These are phyloP conservation scores for Fusarium keratoplasticum DNA, from an alignment of 2,329 filamentous ascomycete species.

Conservation along the genomic window DNA sequence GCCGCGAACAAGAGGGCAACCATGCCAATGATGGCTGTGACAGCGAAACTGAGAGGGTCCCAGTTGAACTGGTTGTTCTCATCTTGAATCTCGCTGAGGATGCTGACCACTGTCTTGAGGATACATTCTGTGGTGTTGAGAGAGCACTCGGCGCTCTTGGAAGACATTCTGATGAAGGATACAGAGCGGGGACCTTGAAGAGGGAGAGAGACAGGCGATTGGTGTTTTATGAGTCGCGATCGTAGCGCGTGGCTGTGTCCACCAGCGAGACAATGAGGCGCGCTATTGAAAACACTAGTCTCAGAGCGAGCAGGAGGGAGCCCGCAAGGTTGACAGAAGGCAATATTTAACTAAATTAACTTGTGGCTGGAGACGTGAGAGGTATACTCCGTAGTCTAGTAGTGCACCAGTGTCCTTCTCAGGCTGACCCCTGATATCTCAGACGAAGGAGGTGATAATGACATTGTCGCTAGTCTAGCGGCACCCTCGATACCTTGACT, in stretches of 20 bases:
- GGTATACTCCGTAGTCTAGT: too few relatives aligned
- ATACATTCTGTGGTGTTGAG: background rate
- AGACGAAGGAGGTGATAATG: background rate
- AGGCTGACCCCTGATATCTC: too few relatives aligned
- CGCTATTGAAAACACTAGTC: background rate
- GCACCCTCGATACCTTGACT: background rate
- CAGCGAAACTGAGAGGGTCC: conserved; percentile 16
- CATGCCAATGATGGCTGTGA: conserved; percentile 15
- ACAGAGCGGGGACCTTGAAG: background rate
- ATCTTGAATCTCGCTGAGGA: conserved; percentile 2
- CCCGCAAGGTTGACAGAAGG: background rate
- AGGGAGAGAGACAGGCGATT: background rate
- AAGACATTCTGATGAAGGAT: background rate
- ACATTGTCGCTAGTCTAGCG: background rate
- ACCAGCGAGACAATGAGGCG: background rate
- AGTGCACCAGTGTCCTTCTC: too few relatives aligned
- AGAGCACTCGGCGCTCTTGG: background rate
- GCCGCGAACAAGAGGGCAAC: conserved; percentile 17
- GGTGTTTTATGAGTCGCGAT: background rate
- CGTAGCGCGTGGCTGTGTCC: background rate
- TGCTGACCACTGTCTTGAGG: background rate
- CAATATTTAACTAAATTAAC: background rate
- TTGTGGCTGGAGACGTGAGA: background rate
- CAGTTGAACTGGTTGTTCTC: conserved; percentile 35
- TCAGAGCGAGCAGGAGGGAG: background rate